A percentile compares a stretch with the other conserved stretches of the same genome.
phyloP scores from a whole-genome alignment of 1,284 basidiomycete genomes.

The Trichosporon sp. region DNA sequence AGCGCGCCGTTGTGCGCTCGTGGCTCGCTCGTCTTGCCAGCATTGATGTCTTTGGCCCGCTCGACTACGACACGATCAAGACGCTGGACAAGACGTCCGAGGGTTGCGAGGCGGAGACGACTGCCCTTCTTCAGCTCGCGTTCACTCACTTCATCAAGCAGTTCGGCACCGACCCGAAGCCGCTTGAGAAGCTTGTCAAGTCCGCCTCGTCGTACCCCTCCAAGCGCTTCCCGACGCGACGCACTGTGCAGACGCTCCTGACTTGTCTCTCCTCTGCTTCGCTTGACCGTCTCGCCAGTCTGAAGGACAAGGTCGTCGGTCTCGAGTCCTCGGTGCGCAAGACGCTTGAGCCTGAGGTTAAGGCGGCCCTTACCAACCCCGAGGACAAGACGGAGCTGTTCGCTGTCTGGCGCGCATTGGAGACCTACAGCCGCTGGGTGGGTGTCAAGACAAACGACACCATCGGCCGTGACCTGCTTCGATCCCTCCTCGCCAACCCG shows the following conservation, averaged over 20 bases:
- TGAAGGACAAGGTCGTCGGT: conserved; percentile 15
- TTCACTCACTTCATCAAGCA: conserved; percentile 21
- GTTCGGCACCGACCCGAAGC: conserved; percentile 1
- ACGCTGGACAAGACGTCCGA: conserved; percentile 22
- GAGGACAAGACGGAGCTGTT: conserved; percentile 10
- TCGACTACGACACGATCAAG: conserved; percentile 28
- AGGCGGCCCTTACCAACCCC: not conserved
- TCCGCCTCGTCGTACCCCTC: not conserved
- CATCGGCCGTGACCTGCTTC: conserved; percentile 22
- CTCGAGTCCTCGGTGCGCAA: conserved; percentile 24
- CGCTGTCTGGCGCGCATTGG: conserved; percentile 17
- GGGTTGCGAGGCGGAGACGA: not conserved
- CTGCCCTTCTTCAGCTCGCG: conserved; percentile 19
- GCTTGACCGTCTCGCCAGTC: not conserved
- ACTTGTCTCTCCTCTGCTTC: not conserved
- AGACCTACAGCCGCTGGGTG: conserved; percentile 21
- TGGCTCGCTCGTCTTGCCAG: conserved; percentile 33
- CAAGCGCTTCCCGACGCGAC: conserved; percentile 6
- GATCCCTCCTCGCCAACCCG: conserved; percentile 7
- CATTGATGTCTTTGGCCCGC: conserved; percentile 30
- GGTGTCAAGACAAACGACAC: not conserved
- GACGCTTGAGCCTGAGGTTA: conserved; percentile 11
- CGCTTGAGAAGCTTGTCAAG: conserved; percentile 16
- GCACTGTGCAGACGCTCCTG: not conserved
- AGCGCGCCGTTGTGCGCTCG: conserved; percentile 24